Percentiles rank a stretch among this genome's conserved stretches.
phyloP scores from a whole-genome alignment of 257 asterid species.

The Petunia axillaris region DNA sequence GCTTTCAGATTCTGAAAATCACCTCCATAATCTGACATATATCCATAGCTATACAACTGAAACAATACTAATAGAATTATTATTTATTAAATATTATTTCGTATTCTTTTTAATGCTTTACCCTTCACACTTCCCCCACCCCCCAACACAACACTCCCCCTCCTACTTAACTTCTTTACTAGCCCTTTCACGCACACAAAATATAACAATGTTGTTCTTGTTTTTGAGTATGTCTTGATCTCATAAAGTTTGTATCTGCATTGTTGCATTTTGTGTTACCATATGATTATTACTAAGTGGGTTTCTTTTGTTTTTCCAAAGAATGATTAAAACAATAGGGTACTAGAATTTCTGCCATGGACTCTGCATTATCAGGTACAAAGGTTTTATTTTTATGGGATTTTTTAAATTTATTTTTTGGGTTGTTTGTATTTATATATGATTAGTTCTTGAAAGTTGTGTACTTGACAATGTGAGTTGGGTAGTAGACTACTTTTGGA shows the following conservation, averaged over 20 bases:
- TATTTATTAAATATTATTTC: not conserved
- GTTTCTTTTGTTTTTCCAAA: slow-evolving; percentile 5
- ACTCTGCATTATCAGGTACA: slow-evolving; percentile 38
- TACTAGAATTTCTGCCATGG: slow-evolving; percentile 32
- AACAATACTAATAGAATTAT: not conserved
- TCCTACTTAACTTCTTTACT: not conserved
- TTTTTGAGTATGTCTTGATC: slow-evolving; percentile 22
- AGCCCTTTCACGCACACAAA: not conserved
- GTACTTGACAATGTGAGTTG: slow-evolving; percentile 15
- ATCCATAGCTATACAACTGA: not conserved
- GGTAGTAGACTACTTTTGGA: not conserved
- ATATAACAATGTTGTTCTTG: slow-evolving; percentile 18
- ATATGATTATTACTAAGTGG: not conserved
- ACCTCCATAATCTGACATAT: slow-evolving; percentile 12
- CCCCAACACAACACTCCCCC: not conserved
- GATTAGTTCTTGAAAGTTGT: not conserved
- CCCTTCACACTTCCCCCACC: not conserved
- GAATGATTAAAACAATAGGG: slow-evolving; percentile 38
- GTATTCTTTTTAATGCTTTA: slow-evolving; percentile 12
- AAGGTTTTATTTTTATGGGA: slow-evolving; percentile 1
- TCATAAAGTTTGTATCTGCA: slow-evolving; percentile 22
- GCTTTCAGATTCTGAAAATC: slow-evolving; percentile 20
- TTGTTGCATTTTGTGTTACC: not conserved
- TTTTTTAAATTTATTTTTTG: not conserved
- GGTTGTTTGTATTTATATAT: not conserved